phyloP scores from a whole-genome alignment of 1,139 yeast species.

The Kluyveromyces sp. region DNA sequence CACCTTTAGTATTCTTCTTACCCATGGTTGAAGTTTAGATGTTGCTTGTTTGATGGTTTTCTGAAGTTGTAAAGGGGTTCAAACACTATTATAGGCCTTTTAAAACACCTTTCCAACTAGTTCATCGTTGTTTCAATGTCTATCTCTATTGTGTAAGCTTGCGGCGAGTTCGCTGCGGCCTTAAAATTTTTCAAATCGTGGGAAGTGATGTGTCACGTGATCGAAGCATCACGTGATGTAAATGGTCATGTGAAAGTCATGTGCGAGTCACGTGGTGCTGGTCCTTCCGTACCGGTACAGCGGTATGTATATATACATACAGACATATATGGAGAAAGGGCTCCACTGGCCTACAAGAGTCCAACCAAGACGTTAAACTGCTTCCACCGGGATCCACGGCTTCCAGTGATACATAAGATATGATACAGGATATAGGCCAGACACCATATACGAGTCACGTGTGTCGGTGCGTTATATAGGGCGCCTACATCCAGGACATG shows the following conservation, averaged over 20 bases:
- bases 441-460: too few species aligned
- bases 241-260: not conserved
- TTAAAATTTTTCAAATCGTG: conserved; percentile 2
- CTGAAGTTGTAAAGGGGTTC: not conserved
- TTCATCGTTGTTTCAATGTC: not conserved
- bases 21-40: conserved; percentile 21
- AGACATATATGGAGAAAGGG: too few species aligned
- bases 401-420: too few species aligned
- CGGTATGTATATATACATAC: too few species aligned
- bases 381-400: too few species aligned
- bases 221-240: not conserved
- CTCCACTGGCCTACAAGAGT: too few species aligned
- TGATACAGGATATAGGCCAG: too few species aligned
- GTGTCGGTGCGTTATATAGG: too few species aligned
- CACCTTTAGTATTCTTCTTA: conserved; percentile 36
- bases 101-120: not conserved
- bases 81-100: not conserved
- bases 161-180: too few species aligned
- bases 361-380: too few species aligned
- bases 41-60: not conserved
- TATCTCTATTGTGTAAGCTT: not conserved
- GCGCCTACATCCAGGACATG: too few species aligned
- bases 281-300: too few species aligned
- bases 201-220: not conserved
- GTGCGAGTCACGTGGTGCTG: not conserved